Percentiles rank a stretch among this genome's conserved stretches.
Conservation (phyloP, 2,329 filamentous ascomycete species). For the Lithohypha guttulata region DNA sequence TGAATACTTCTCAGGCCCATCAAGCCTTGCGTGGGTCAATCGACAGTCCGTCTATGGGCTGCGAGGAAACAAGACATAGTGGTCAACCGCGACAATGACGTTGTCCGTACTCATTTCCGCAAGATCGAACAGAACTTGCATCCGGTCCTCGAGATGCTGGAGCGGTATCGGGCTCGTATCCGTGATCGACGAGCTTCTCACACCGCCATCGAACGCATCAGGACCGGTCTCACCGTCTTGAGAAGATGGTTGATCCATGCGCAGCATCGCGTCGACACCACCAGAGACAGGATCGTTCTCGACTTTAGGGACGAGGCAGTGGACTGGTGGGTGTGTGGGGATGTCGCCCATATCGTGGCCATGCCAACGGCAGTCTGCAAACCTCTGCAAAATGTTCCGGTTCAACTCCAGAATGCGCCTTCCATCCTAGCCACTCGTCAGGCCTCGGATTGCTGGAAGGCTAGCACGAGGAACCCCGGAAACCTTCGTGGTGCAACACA, state of each 20-base stretch:
- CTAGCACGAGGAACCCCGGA: background rate
- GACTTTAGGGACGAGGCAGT: background rate
- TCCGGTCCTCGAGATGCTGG: constrained; percentile 1
- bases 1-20: background rate
- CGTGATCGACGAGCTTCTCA: background rate
- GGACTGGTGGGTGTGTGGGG: background rate
- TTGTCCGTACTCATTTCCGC: constrained; percentile 1
- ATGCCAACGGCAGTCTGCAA: background rate
- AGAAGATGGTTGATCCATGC: constrained; percentile 1
- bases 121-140: background rate
- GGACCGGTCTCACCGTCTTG: too few relatives aligned
- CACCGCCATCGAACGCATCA: constrained; percentile 1
- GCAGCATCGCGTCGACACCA: background rate
- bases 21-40: background rate
- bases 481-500: background rate
- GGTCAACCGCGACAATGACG: background rate
- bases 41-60: background rate
- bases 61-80: background rate
- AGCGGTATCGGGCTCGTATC: background rate
- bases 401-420: background rate
- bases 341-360: background rate
- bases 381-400: background rate
- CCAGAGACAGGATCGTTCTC: background rate
- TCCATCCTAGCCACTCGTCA: background rate
- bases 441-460: too few relatives aligned